These are phyloP conservation scores for Plantago elongata DNA, from an alignment of 257 asterid genomes.

Conservation along the genomic window DNA sequence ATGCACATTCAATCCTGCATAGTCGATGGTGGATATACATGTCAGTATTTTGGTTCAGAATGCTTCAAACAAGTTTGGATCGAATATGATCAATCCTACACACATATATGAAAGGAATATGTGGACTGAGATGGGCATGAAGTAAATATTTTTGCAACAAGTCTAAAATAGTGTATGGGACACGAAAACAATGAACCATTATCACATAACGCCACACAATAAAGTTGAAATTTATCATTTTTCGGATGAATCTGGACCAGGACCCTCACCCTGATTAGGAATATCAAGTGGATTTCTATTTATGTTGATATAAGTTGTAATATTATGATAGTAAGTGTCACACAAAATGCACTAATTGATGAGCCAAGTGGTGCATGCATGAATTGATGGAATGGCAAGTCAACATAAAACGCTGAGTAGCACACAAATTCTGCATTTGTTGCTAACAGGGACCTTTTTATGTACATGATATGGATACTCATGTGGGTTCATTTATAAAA, in stretches of 20 bases:
- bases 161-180: no score
- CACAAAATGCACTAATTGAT: neutral
- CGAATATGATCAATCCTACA: no score
- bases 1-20: no score
- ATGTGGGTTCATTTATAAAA: neutral
- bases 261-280: neutral
- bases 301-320: neutral
- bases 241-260: neutral
- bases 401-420: neutral
- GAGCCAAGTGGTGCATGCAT: neutral
- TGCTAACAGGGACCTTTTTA: neutral
- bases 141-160: no score
- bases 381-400: neutral
- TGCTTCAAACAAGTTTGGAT: no score
- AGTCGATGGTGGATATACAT: no score
- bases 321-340: neutral
- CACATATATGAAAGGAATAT: no score
- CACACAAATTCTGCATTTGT: neutral
- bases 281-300: no score
- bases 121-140: no score
- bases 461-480: neutral
- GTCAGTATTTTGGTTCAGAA: no score
- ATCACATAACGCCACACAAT: neutral
- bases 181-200: no score
- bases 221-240: neutral